Base-by-base conservation (phyloP, 1,284 basidiomycete genomes). In the Ustilago loliicola region DNA sequence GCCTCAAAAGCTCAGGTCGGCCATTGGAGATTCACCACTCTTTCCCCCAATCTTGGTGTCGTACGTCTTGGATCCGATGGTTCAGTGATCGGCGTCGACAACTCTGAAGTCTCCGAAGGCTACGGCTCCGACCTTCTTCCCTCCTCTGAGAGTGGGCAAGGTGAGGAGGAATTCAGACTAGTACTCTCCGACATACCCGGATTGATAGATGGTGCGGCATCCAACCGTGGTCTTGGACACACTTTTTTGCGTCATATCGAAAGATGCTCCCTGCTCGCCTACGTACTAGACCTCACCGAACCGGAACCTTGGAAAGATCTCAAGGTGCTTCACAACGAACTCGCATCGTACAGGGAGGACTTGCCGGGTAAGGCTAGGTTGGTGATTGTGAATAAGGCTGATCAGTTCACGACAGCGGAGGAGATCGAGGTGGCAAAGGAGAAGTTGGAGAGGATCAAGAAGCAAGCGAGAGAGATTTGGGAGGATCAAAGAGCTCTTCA, bases 171-270 rank as follows among this genome's bases (percentile, higher is more conserved):
- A 19, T 92, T 93, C 84, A 90, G 96, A 2, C 95, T 98, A 88
- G 96, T 94, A 1, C 92, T 99, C 66, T 93, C 95, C n/a, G 96
- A 99, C 87, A 97, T 98, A 83, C 96, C 97, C 0, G 96, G 96
- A 13, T 91, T 99, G 32, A 92, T 98, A 56, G 90, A 91, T 8
- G 90, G 90, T 11, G 94, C 96, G 0, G 93, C 94, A 1, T 91
- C 93, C 77, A 94, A 96, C 86, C 91, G 95, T 48, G 96, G 96
- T 1, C 89, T 99, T 0, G 97, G 97, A 0, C 95, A 98, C 86
- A 92, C 93, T 0, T 99, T 99, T 88, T 87, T 99, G 27, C 91
- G 95, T 2, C 93, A 94, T 7, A 94, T 98, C 86, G 96, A 99
- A 85, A 91, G 96, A 2, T 96, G 94, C 8, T 91, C 92, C 34